Conservation (phyloP, 2,329 filamentous ascomycete genomes). For the Sporothrix euskadiensis region DNA sequence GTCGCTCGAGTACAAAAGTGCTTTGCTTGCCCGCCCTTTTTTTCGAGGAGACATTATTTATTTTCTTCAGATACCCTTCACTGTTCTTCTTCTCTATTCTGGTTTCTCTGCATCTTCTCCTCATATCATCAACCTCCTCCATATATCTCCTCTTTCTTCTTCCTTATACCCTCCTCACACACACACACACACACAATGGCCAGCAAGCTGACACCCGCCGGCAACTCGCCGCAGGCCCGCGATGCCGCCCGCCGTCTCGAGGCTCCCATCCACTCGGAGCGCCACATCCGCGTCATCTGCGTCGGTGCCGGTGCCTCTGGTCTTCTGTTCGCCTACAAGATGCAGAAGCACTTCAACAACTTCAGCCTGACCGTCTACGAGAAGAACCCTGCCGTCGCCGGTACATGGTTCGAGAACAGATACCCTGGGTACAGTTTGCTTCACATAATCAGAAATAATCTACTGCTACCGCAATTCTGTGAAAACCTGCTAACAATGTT, state of each 20-base stretch:
- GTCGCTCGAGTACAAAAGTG: conserved; percentile 23
- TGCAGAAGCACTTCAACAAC: conserved; percentile 45
- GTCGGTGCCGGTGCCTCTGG: conserved; percentile 52
- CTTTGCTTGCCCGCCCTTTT: conserved; percentile 22
- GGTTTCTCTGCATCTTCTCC: background rate
- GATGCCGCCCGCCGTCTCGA: conserved; percentile 30
- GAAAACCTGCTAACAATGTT: background rate
- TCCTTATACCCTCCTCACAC: background rate
- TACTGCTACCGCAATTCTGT: background rate
- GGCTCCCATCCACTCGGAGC: conserved; percentile 32
- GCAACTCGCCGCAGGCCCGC: conserved; percentile 13
- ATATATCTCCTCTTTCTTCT: background rate
- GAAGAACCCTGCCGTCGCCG: conserved; percentile 49
- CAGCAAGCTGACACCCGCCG: conserved; percentile 20
- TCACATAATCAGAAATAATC: background rate
- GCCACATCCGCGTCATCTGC: conserved; percentile 41
- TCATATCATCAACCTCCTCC: background rate
- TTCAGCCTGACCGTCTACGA: conserved; percentile 46
- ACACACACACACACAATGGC: conserved; percentile 24
- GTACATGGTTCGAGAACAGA: conserved; percentile 56
- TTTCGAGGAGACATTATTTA: background rate
- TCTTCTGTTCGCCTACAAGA: conserved; percentile 50
- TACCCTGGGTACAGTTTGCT: conserved; percentile 42
- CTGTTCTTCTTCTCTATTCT: background rate
- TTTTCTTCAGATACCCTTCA: conserved; percentile 6